Conservation (phyloP, 1,284 basidiomycete genomes). For the Schizophyllum commune region DNA sequence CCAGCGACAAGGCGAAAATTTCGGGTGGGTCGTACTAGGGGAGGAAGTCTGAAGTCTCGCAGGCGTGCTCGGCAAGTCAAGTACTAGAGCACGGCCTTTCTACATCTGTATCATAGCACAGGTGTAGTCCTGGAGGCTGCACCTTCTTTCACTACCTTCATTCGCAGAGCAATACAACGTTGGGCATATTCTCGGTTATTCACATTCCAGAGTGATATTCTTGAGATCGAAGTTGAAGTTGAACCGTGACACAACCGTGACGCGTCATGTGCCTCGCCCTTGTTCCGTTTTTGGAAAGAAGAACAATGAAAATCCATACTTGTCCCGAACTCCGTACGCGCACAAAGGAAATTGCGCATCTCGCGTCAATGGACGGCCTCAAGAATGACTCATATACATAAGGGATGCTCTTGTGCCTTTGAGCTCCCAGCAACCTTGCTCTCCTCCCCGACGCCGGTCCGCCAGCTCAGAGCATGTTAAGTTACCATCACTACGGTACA, state of each 20-base stretch:
- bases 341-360: background rate
- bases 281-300: no score
- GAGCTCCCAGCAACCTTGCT: background rate
- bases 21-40: constrained; percentile 7
- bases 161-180: background rate
- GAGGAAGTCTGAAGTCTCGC: background rate
- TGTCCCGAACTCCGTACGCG: background rate
- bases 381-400: background rate
- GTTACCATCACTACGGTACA: no score
- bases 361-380: background rate
- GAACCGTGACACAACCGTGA: no score
- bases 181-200: no score
- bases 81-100: background rate
- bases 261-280: no score
- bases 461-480: background rate
- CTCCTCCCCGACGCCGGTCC: background rate
- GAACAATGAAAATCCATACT: background rate
- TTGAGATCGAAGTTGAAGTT: no score
- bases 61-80: background rate
- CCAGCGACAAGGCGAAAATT: constrained; percentile 10
- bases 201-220: no score
- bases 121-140: background rate
- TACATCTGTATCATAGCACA: background rate
- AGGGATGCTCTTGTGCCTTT: background rate
- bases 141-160: background rate